phyloP scores from a whole-genome alignment of 1,139 yeast species.

The Petasospora rhodanensis region DNA sequence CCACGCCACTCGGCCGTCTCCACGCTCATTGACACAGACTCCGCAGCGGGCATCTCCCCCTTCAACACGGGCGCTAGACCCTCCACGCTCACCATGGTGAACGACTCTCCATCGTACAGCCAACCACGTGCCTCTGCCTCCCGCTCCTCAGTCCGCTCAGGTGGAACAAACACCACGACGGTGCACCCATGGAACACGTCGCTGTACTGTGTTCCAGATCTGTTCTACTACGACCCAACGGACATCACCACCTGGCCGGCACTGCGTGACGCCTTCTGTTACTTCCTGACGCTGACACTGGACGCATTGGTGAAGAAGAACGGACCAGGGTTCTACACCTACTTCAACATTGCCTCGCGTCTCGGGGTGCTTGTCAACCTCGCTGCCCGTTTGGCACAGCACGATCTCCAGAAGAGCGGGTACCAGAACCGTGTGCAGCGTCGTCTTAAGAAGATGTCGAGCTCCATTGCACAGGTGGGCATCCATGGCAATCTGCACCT shows the following conservation, averaged over 20 bases:
- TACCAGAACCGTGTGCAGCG: constrained; percentile 43
- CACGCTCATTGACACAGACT: too few species aligned
- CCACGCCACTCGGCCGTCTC: too few species aligned
- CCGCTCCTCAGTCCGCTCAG: constrained; percentile 13
- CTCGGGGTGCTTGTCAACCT: constrained; percentile 44
- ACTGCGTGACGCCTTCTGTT: constrained; percentile 41
- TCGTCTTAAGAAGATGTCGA: constrained; percentile 46
- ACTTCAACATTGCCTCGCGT: constrained; percentile 47
- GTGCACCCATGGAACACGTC: constrained; percentile 26
- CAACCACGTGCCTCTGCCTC: constrained; percentile 7
- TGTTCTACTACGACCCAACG: constrained; percentile 52
- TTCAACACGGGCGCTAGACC: constrained; percentile 5
- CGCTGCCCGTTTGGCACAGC: constrained; percentile 48
- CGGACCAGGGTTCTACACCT: constrained; percentile 46
- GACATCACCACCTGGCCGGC: constrained; percentile 61
- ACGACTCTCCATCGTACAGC: too few species aligned
- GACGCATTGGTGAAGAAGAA: constrained; percentile 47
- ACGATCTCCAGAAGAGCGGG: constrained; percentile 43
- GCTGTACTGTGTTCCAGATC: constrained; percentile 28
- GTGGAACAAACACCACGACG: constrained; percentile 17
- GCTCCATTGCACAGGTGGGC: constrained; percentile 54
- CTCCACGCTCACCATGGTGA: constrained; percentile 9
- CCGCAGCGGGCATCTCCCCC: neutral
- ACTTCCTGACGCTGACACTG: constrained; percentile 41
- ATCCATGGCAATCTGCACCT: constrained; percentile 55